phyloP scores from a whole-genome alignment of 148 eudicot species.

The Silene conica region DNA sequence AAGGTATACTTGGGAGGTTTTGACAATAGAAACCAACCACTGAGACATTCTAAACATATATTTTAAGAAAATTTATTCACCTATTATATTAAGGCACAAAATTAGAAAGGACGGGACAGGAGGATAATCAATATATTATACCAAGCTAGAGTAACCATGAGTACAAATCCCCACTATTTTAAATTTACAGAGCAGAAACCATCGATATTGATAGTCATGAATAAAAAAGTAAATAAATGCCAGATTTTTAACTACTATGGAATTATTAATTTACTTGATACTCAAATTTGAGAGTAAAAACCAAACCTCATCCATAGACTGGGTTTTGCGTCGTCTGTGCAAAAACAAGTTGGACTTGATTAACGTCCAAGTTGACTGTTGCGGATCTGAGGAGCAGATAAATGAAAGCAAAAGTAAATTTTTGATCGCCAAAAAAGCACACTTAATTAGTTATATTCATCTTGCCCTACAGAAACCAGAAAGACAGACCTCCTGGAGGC shows the following conservation, averaged over 20 bases:
- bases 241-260: not conserved
- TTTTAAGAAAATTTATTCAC: not conserved
- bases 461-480: constrained; percentile 16
- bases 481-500: constrained; percentile 48
- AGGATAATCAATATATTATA: not conserved
- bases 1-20: not conserved
- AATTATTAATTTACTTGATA: not conserved
- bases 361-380: constrained; percentile 66
- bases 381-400: constrained; percentile 38
- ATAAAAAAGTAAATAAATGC: not conserved
- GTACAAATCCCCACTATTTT: not conserved
- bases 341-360: constrained; percentile 77
- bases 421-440: constrained; percentile 1
- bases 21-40: not conserved
- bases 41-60: not conserved
- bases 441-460: constrained; percentile 8
- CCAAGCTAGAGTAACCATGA: not conserved
- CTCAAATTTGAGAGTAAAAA: not conserved
- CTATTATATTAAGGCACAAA: not conserved
- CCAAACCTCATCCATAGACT: constrained; percentile 83
- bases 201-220: not conserved
- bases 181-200: not conserved
- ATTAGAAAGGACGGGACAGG: not conserved
- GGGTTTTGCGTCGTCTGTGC: constrained; percentile 81
- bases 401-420: constrained; percentile 11